These are phyloP conservation scores for Pulveroboletus sp. DNA, from an alignment of 768 basidiomycete genomes.

Conservation along the genomic window DNA sequence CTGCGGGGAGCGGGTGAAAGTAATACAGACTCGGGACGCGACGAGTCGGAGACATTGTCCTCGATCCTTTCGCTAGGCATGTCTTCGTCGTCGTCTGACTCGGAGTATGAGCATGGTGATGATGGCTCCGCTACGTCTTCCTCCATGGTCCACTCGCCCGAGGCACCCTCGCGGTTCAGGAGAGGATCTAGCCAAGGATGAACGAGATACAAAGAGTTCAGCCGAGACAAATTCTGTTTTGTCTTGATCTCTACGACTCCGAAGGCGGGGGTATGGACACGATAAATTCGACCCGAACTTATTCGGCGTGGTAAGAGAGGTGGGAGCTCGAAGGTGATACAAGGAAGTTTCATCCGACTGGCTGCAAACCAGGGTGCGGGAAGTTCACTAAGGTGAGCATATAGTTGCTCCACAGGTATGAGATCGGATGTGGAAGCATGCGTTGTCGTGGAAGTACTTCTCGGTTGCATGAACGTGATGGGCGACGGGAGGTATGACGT, in stretches of 20 bases:
- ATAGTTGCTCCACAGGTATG: background rate
- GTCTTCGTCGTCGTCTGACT: background rate
- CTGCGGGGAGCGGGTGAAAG: no score
- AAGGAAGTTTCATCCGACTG: constrained; percentile 6
- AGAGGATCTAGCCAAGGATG: constrained; percentile 6
- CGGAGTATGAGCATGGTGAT: no score
- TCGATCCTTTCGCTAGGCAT: background rate
- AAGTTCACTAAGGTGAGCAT: background rate
- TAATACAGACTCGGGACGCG: background rate
- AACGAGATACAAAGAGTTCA: background rate
- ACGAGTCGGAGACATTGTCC: background rate
- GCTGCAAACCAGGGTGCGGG: background rate
- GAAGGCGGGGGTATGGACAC: background rate
- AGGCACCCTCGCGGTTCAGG: background rate
- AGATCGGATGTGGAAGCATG: background rate
- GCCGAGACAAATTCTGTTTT: background rate
- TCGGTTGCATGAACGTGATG: background rate
- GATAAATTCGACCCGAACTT: background rate
- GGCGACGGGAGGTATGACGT: background rate
- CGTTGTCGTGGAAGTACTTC: background rate
- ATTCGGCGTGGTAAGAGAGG: background rate
- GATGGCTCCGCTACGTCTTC: background rate
- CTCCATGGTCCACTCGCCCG: background rate
- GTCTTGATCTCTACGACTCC: constrained; percentile 1
- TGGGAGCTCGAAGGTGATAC: constrained; percentile 1